Evolutionary conservation across 495 filamentous ascomycete genomes (phyloP).

Genomic region (Lasiosphaeria ovina): DNA sequence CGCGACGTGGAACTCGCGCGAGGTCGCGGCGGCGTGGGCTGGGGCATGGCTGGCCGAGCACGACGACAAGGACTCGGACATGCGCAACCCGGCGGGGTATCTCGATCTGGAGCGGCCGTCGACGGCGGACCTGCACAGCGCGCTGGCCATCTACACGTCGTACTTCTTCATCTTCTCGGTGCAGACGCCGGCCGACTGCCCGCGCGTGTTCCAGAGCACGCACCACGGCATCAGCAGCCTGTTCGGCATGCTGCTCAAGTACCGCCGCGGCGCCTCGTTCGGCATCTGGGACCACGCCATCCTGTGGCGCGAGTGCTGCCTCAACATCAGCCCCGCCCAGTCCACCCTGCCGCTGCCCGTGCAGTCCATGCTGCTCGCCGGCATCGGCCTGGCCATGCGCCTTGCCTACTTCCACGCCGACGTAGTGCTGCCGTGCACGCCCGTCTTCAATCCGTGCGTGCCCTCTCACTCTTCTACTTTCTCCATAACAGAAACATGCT

Average conservation of each 20-base stretch:
- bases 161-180: conserved; percentile 71
- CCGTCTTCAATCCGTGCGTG: conserved; percentile 59
- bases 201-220: conserved; percentile 64
- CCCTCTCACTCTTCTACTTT: background rate
- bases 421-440: conserved; percentile 61
- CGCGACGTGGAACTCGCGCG: conserved; percentile 60
- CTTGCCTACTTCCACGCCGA: conserved; percentile 57
- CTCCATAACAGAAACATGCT: background rate
- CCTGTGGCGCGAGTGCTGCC: conserved; percentile 61
- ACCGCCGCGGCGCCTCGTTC: conserved; percentile 58
- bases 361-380: conserved; percentile 54
- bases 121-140: conserved; percentile 53
- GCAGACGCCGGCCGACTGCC: conserved; percentile 61
- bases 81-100: conserved; percentile 52
- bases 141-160: conserved; percentile 61
- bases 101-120: conserved; percentile 60
- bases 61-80: conserved; percentile 40
- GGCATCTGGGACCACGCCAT: conserved; percentile 72
- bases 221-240: conserved; percentile 64
- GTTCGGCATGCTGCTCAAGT: conserved; percentile 66
- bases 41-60: conserved; percentile 60
- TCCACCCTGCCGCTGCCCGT: conserved; percentile 31
- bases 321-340: conserved; percentile 36
- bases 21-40: conserved; percentile 60
- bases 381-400: conserved; percentile 25